phyloP scores from a whole-genome alignment of 202 grass and related monocot genomes.

The Schoenoplectus tabernaemontani region DNA sequence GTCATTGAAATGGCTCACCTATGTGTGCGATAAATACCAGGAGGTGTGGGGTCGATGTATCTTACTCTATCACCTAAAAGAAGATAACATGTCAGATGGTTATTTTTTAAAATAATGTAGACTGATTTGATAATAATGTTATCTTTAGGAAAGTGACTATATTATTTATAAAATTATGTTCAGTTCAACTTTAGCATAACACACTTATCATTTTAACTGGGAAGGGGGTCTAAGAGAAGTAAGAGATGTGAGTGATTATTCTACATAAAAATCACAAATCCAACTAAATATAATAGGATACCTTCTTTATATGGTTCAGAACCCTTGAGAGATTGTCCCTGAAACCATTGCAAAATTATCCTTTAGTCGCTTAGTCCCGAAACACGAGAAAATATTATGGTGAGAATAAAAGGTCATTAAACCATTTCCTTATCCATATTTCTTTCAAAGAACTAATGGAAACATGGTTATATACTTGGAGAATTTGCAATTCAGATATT shows the following conservation, averaged over 20 bases:
- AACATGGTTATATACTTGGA: neutral
- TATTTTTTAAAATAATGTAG: no score
- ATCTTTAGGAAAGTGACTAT: neutral
- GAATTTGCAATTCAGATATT: neutral
- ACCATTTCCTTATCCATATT: neutral
- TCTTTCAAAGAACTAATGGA: neutral
- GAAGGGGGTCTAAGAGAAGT: neutral
- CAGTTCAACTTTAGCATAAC: neutral
- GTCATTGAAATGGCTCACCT: slow-evolving; percentile 13
- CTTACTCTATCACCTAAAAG: slow-evolving; percentile 89
- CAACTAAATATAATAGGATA: slow-evolving; percentile 15
- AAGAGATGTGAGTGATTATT: neutral
- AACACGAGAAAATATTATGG: neutral
- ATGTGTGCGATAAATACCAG: slow-evolving; percentile 19
- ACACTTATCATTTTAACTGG: neutral
- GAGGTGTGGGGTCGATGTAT: slow-evolving; percentile 43
- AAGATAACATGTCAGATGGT: slow-evolving; percentile 29
- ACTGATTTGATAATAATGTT: slow-evolving; percentile 21
- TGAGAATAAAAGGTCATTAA: neutral
- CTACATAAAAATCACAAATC: slow-evolving; percentile 6
- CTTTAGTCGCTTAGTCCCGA: neutral
- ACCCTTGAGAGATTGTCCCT: slow-evolving; percentile 75
- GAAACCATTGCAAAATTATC: slow-evolving; percentile 28
- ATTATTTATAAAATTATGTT: neutral
- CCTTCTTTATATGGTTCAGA: slow-evolving; percentile 63